Evolutionary conservation across 805 yeast species (phyloP).

Genomic region (Teunomyces tritomae): DNA sequence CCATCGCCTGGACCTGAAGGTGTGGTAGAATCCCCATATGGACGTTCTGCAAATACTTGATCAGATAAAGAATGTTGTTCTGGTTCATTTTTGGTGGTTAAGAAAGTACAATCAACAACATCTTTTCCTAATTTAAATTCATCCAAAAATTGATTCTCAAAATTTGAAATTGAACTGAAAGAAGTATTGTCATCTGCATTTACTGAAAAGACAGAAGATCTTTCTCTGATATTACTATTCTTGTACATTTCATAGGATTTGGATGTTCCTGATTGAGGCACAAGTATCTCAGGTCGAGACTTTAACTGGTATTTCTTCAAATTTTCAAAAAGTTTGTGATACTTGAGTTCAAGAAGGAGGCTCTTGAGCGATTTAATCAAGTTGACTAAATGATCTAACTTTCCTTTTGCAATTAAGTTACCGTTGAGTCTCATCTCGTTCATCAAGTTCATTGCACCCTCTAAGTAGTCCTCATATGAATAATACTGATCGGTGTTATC

Average conservation of each 20-base stretch:
- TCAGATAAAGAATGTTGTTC: neutral
- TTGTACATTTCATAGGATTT: neutral
- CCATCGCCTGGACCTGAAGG: neutral
- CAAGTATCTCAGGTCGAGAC: neutral
- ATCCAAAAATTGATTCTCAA: constrained; percentile 4
- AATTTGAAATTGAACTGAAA: neutral
- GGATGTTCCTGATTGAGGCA: neutral
- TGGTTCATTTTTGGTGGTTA: constrained; percentile 5
- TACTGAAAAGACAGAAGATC: neutral
- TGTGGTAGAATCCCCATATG: neutral
- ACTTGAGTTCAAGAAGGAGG: neutral
- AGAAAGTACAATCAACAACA: constrained; percentile 8
- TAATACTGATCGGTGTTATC: constrained; percentile 7
- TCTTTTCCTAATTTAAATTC: constrained; percentile 9
- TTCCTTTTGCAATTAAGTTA: constrained; percentile 21
- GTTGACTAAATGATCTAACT: constrained; percentile 12
- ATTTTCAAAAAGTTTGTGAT: constrained; percentile 5
- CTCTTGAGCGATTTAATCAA: constrained; percentile 6
- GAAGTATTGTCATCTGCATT: neutral
- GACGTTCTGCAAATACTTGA: neutral
- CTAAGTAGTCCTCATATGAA: constrained; percentile 17
- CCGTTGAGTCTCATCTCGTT: constrained; percentile 19
- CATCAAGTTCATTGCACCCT: constrained; percentile 16
- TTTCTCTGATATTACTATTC: neutral
- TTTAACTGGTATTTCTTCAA: constrained; percentile 6